Evolutionary conservation across 441 rosid species (phyloP), one percentile per base, ranked within the genome.

Genomic region (Melastoma candidum): DNA sequence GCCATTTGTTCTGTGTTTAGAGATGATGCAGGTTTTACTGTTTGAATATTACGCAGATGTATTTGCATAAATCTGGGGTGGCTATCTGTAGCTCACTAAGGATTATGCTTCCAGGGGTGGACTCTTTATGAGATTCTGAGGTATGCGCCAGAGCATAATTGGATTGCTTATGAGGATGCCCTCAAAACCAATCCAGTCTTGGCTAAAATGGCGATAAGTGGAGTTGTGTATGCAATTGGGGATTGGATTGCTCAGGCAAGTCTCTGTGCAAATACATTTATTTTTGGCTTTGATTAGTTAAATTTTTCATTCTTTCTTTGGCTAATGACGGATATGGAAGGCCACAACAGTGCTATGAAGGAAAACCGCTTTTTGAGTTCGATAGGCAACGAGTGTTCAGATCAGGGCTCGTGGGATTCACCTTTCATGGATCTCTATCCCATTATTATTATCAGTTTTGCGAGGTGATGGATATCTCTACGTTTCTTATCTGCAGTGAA

Each of bases 141-240:
- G 47, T 92, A 80, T 73, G 87, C 53, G 32, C 98, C 98, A 5
- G 83, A 82, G 54, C 98, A 92, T 67, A 92, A 85, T 63, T 92
- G 98, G 96, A 60, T 66, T 75, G 96, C 98, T 24, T 92, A 92
- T 54, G 98, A 87, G 53, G 71, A 88, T 76, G 84, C 85, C 51
- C 89, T 92, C 48, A 82, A 84, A 69, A 60, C 82, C 41, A 84
- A 92, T 56, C 98, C 98, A 0, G 95, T 92, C 57, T 69, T 88
- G 63, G 92, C 98, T n/a, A 92, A 92, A 79, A 87, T 92, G 98
- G 94, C 85, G 5, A 92, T 92, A 44, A 92, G 96, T 60, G 96
- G 98, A 54, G 66, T 85, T 44, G 96, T 92, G 4, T 92, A 92
- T 62, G 71, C 82, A 45, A 58, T 84, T 39, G 98, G 98, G 54